Conservation (phyloP, 257 asterid species). For the Solanum tacnaense region DNA sequence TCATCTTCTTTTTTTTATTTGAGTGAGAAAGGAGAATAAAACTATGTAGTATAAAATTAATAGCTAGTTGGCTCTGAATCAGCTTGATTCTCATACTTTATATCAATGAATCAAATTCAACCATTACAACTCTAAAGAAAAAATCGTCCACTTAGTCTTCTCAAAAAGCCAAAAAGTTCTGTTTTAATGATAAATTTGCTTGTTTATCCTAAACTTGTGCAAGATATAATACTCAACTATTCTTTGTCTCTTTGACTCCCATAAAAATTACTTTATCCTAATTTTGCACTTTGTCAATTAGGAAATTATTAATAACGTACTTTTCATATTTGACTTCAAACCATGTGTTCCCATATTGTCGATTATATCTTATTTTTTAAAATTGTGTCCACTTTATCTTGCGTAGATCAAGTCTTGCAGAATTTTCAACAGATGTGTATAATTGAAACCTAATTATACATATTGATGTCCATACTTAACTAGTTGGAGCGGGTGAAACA, state of each 20-base stretch:
- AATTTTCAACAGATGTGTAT: not conserved
- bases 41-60: not conserved
- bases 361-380: not conserved
- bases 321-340: not conserved
- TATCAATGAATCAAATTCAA: not conserved
- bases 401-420: not conserved
- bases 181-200: not conserved
- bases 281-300: not conserved
- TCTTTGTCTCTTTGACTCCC: not conserved
- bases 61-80: not conserved
- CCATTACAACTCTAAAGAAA: not conserved
- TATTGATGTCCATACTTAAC: not conserved
- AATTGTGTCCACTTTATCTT: not conserved
- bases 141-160: not conserved
- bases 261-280: not conserved
- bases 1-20: not conserved
- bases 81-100: not conserved
- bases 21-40: not conserved
- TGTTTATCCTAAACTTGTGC: not conserved
- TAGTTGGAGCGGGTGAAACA: not conserved
- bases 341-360: not conserved
- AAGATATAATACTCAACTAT: not conserved
- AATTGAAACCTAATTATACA: not conserved
- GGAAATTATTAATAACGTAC: not conserved
- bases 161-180: not conserved